Evolutionary conservation across 345 rosid species (phyloP).

Genomic region (Salix koriyanagi): DNA sequence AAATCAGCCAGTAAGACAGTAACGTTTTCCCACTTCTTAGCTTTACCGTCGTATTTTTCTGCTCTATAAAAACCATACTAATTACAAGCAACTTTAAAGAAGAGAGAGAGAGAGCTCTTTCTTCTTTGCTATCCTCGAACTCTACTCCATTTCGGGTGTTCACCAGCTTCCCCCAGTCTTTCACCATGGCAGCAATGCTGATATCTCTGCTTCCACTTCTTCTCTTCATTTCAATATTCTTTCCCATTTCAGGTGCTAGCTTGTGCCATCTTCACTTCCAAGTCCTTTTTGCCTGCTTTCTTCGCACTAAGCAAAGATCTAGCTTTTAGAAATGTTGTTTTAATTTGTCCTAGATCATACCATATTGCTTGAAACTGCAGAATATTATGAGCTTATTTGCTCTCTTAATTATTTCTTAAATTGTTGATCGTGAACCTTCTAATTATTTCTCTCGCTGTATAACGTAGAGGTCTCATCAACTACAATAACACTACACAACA

Average conservation of each 20-base stretch:
- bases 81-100: not conserved
- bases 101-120: not conserved
- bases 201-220: constrained; percentile 12
- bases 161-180: not conserved
- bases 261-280: not conserved
- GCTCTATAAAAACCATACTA: not conserved
- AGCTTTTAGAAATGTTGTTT: not conserved
- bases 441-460: not conserved
- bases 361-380: not conserved
- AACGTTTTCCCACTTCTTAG: not conserved
- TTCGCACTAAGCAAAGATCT: not conserved
- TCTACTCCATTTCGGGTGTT: not conserved
- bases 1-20: not conserved
- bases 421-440: not conserved
- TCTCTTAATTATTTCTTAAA: no score
- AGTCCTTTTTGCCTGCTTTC: not conserved
- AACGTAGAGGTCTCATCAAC: constrained; percentile 43
- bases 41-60: not conserved
- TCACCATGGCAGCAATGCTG: constrained; percentile 23
- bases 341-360: not conserved
- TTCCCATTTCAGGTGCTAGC: constrained; percentile 20
- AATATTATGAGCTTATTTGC: not conserved
- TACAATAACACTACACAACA: constrained; percentile 66
- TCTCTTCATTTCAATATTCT: constrained; percentile 29
- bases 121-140: not conserved